Conservation (phyloP, 140 eudicot genomes). For the Stevia rebaudiana region DNA sequence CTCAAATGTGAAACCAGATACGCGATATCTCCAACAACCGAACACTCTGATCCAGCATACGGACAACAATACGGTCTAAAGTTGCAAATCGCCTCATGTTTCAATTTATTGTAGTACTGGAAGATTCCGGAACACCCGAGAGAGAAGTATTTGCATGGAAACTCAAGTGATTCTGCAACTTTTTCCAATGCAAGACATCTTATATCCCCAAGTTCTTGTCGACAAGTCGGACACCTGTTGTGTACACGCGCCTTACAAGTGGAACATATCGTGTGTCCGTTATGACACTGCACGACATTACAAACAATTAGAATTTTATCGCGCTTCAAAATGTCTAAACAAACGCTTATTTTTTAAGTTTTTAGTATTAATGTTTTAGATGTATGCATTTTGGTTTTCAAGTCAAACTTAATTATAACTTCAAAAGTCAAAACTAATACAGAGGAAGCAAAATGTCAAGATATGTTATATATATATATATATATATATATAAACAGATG, state of each 20-base stretch:
- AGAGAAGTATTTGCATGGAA: slow-evolving; percentile 71
- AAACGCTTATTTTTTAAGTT: not conserved
- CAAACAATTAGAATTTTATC: not conserved
- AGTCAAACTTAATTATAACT: not conserved
- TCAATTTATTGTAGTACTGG: slow-evolving; percentile 78
- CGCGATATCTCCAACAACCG: slow-evolving; percentile 71
- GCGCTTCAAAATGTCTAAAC: no score
- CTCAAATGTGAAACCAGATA: slow-evolving; percentile 64
- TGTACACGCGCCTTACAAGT: slow-evolving; percentile 78
- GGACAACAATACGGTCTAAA: slow-evolving; percentile 91
- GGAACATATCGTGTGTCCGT: slow-evolving; percentile 89
- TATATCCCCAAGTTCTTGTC: slow-evolving; percentile 92
- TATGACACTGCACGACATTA: slow-evolving; percentile 63
- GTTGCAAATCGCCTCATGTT: slow-evolving; percentile 69
- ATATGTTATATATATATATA: not conserved
- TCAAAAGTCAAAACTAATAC: not conserved
- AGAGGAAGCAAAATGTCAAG: not conserved
- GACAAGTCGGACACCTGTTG: slow-evolving; percentile 87
- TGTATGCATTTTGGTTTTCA: not conserved
- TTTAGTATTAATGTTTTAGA: not conserved
- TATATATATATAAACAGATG: not conserved
- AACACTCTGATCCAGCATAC: slow-evolving; percentile 90
- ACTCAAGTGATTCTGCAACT: slow-evolving; percentile 87
- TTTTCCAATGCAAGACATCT: slow-evolving; percentile 88
- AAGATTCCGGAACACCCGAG: slow-evolving; percentile 87